phyloP scores from a whole-genome alignment of 2,329 filamentous ascomycete species.

The Fusarium setosum region DNA sequence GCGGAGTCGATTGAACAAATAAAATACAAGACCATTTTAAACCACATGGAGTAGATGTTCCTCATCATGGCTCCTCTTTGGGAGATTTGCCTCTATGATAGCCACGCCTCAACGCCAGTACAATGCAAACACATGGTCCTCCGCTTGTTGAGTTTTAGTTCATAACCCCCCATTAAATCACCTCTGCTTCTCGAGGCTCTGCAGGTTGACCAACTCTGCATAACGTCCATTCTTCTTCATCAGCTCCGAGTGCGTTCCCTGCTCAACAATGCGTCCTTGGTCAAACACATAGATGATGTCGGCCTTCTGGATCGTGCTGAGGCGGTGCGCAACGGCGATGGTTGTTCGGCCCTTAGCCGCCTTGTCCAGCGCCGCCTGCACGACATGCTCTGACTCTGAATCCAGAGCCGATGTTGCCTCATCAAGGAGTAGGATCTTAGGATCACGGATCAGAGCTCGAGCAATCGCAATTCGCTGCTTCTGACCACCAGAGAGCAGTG shows the following conservation, averaged over 20 bases:
- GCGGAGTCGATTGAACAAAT: slow-evolving; percentile 18
- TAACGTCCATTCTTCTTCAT: slow-evolving; percentile 79
- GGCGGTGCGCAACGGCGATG: slow-evolving; percentile 91
- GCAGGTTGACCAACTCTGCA: slow-evolving; percentile 81
- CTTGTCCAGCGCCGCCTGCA: slow-evolving; percentile 83
- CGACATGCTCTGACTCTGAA: slow-evolving; percentile 81
- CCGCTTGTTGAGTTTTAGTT: no score
- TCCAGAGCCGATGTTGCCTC: slow-evolving; percentile 85
- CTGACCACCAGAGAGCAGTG: slow-evolving; percentile 88
- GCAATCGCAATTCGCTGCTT: slow-evolving; percentile 97
- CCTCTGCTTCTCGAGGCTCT: slow-evolving; percentile 75
- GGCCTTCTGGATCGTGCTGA: slow-evolving; percentile 94
- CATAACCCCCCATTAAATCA: slow-evolving; percentile 21
- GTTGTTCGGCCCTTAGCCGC: slow-evolving; percentile 89
- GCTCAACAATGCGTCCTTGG: slow-evolving; percentile 85
- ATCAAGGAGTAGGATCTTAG: slow-evolving; percentile 86
- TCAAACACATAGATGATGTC: slow-evolving; percentile 98
- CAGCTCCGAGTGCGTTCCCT: slow-evolving; percentile 81
- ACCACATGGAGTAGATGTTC: slow-evolving; percentile 1
- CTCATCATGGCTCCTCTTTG: slow-evolving; percentile 2
- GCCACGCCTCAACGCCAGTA: slow-evolving; percentile 26
- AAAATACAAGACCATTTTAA: slow-evolving; percentile 18
- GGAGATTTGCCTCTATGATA: slow-evolving; percentile 6
- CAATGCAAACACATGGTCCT: slow-evolving; percentile 7
- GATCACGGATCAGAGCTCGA: slow-evolving; percentile 88